These are phyloP conservation scores for Sicyos baderoa DNA, from an alignment of 306 rosid genomes.

Conservation along the genomic window DNA sequence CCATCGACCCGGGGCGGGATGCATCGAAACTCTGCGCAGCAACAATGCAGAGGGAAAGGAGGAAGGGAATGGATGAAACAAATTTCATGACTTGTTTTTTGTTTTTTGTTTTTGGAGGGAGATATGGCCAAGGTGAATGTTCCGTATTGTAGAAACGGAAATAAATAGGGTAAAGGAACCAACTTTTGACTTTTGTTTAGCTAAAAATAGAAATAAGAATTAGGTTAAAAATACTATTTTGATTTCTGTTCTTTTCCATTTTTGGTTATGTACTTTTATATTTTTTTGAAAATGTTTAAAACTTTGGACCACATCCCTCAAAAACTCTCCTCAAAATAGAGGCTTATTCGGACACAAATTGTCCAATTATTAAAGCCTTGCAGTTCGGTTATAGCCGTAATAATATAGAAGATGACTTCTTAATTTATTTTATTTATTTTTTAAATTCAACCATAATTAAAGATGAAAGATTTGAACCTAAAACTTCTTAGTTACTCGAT, in stretches of 20 bases:
- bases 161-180: neutral
- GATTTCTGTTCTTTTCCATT: too few species aligned
- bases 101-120: neutral
- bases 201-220: neutral
- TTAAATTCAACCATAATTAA: too few species aligned
- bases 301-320: too few species aligned
- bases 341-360: neutral
- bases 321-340: neutral
- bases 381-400: too few species aligned
- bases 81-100: constrained; percentile 28
- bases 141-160: too few species aligned
- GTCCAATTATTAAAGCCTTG: too few species aligned
- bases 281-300: too few species aligned
- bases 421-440: too few species aligned
- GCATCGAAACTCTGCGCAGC: constrained; percentile 19
- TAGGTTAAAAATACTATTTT: neutral
- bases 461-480: too few species aligned
- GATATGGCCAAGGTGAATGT: neutral
- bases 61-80: neutral
- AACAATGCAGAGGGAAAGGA: constrained; percentile 19
- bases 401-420: too few species aligned
- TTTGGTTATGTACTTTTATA: too few species aligned
- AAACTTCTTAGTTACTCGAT: too few species aligned
- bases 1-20: neutral
- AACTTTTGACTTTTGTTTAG: neutral